Percentiles rank a stretch among this genome's conserved stretches.
These are phyloP conservation scores for Sedum album DNA, from an alignment of 164 flowering plant genomes.

Conservation along the genomic window DNA sequence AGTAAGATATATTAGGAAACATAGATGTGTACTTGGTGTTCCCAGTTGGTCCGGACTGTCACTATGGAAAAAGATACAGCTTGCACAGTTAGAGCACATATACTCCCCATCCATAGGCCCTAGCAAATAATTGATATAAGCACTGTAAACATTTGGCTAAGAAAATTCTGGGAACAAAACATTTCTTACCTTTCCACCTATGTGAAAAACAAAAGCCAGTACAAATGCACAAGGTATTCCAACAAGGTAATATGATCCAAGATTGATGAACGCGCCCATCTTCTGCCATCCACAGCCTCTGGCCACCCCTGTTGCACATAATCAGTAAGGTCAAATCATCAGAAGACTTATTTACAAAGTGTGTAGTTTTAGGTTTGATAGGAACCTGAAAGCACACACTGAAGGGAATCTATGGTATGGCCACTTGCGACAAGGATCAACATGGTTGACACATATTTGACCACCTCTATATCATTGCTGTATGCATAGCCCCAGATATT, in stretches of 20 bases:
- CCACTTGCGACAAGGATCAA: slow-evolving; percentile 32
- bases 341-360: slow-evolving; percentile 10
- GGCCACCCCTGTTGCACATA: slow-evolving; percentile 36
- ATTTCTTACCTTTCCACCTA: slow-evolving; percentile 18
- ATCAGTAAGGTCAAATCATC: no score
- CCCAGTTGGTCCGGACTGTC: no score
- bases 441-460: slow-evolving; percentile 27
- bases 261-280: slow-evolving; percentile 59
- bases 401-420: slow-evolving; percentile 32
- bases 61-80: no score
- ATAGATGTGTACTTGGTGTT: no score
- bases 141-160: no score
- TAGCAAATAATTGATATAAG: no score
- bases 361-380: neutral
- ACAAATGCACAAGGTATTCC: slow-evolving; percentile 56
- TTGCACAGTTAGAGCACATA: no score
- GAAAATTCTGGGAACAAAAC: no score
- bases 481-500: slow-evolving; percentile 32
- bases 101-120: no score
- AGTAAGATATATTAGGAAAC: no score
- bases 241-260: slow-evolving; percentile 64
- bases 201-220: slow-evolving; percentile 48
- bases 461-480: slow-evolving; percentile 32
- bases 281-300: slow-evolving; percentile 95
- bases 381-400: slow-evolving; percentile 40